These are phyloP conservation scores for Rhodotorula kratochvilovae DNA, from an alignment of 768 basidiomycete species.

Conservation along the genomic window DNA sequence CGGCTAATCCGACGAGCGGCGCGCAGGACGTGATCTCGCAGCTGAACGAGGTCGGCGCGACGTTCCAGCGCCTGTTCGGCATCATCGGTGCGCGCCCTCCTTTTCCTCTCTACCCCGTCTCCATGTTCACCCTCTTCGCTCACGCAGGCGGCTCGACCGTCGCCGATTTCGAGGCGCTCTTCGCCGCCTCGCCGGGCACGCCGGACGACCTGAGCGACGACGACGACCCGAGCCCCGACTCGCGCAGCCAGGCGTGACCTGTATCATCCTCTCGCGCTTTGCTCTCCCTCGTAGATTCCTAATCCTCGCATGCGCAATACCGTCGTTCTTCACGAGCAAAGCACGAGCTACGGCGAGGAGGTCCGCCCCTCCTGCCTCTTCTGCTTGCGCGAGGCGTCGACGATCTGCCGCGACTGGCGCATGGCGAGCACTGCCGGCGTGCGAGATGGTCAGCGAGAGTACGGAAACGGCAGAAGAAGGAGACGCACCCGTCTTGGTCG, in stretches of 20 bases:
- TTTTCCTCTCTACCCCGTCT: neutral
- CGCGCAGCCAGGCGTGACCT: neutral
- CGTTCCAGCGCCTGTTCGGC: conserved; percentile 83
- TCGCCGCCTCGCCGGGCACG: neutral
- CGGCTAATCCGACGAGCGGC: too few relatives aligned
- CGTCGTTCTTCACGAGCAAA: neutral
- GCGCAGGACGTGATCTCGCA: conserved; percentile 77
- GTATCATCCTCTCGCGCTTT: too few relatives aligned
- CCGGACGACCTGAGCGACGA: neutral
- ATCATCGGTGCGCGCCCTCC: conserved; percentile 49
- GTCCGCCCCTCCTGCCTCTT: neutral
- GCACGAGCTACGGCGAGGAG: neutral
- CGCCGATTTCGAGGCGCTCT: conserved; percentile 34
- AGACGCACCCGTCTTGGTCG: conserved; percentile 19
- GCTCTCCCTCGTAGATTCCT: neutral
- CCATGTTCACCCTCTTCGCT: too few relatives aligned
- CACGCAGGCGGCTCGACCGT: conserved; percentile 18
- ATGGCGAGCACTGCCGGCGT: neutral
- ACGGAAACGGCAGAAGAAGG: too few relatives aligned
- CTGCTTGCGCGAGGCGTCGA: neutral
- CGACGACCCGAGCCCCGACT: neutral
- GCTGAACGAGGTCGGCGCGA: conserved; percentile 72
- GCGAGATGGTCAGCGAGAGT: neutral
- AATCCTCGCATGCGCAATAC: too few relatives aligned
- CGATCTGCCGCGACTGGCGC: neutral